Evolutionary conservation across 352 stramenopile genomes (phyloP), one percentile per base, ranked within the genome.

Genomic region (Phytophthora rubi): DNA sequence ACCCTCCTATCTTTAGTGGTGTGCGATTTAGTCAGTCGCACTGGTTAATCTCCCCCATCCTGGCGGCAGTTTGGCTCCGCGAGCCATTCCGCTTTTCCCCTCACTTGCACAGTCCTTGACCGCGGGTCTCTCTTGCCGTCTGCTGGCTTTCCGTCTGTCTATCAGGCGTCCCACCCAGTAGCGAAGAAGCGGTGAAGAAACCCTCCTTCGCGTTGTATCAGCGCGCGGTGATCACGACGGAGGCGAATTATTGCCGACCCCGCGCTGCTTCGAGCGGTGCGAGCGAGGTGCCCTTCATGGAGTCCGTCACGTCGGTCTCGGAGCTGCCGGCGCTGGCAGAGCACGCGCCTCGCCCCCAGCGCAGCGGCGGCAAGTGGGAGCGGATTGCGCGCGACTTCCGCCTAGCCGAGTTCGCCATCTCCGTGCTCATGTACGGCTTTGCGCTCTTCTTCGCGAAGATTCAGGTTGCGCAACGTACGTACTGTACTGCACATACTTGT

Each of bases 361-460:
- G 15, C 3, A 48, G 39, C 39, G 39, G 39, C 13, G 48, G 42
- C 53, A 77, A 80, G 44, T 74, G 59, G 58, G 48, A 78, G 23
- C 60, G 59, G 28, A 30, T 78, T 6, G 45, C 65, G 30, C 67
- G 67, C 23, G 39, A 76, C 53, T 79, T 70, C 42, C 73, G 76
- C 18, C 32, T 73, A 26, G 30, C 64, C 1, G 76, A 83, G 56
- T 83, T 83, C 51, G 66, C 58, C 23, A 71, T 79, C 42, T 73
- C 73, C 23, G 59, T 71, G 33, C 23, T 81, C 16, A 77, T 81
- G 67, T 81, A 79, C 39, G 68, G 70, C 37, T 72, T 82, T 10
- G 73, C 75, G 10, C 65, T 80, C 53, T 73, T 80, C 65, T 77
- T 80, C 44, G 62, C 67, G n/a, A 71, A 73, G 32, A 75, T 78